Percentiles rank a stretch among this genome's conserved stretches.
These are phyloP conservation scores for Thermothielavioides terrestris DNA, from an alignment of 495 filamentous ascomycete species.

Conservation along the genomic window DNA sequence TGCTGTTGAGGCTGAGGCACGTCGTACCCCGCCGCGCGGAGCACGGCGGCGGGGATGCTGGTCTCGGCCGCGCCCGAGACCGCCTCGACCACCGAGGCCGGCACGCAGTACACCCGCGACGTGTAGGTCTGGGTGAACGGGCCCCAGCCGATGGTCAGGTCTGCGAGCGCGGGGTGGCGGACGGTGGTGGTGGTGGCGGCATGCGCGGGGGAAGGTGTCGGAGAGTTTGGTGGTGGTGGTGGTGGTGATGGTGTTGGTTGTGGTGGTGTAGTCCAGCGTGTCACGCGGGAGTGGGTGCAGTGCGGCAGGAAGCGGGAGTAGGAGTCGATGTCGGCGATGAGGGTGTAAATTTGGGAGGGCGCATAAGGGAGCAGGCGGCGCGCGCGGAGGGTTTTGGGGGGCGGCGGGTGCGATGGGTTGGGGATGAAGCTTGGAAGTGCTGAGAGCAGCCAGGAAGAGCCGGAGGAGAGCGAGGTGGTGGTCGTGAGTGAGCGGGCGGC, in stretches of 20 bases:
- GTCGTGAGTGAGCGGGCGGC: not conserved
- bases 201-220: no score
- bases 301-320: constrained; percentile 84
- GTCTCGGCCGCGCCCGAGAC: constrained; percentile 52
- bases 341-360: constrained; percentile 57
- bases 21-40: constrained; percentile 30
- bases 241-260: constrained; percentile 24
- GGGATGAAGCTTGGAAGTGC: constrained; percentile 7
- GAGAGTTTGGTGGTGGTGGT: not conserved
- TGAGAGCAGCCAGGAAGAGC: constrained; percentile 16
- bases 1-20: not conserved
- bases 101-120: constrained; percentile 64
- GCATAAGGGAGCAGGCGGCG: constrained; percentile 74
- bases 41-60: constrained; percentile 29
- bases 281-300: constrained; percentile 64
- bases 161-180: constrained; percentile 60
- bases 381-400: constrained; percentile 51
- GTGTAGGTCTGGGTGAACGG: constrained; percentile 74
- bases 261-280: constrained; percentile 38
- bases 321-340: constrained; percentile 74
- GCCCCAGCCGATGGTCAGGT: constrained; percentile 77
- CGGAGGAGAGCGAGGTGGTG: constrained; percentile 2
- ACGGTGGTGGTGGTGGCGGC: constrained; percentile 6
- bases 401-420: not conserved
- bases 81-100: constrained; percentile 60